These are phyloP conservation scores for Rhizopogon salebrosus DNA, from an alignment of 768 basidiomycete species.

Conservation along the genomic window DNA sequence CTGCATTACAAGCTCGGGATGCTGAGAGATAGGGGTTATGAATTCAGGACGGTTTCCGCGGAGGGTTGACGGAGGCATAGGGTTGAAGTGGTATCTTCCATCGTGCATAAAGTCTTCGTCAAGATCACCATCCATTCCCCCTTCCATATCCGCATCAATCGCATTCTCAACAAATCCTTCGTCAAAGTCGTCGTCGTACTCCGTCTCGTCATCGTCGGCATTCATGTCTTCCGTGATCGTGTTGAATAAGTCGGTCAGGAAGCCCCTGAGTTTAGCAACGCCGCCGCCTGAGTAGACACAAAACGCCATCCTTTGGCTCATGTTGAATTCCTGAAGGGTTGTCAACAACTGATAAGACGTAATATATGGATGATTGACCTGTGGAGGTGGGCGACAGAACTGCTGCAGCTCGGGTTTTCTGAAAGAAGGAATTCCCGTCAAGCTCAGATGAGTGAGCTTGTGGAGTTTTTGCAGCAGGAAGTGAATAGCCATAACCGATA, in stretches of 20 bases:
- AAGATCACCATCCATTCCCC: conserved; percentile 38
- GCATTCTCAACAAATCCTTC: conserved; percentile 28
- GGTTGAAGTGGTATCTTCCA: conserved; percentile 23
- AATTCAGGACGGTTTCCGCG: conserved; percentile 9
- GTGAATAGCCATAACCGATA: conserved; percentile 87
- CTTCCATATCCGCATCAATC: conserved; percentile 28
- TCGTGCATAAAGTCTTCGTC: conserved; percentile 39
- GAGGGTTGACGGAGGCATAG: neutral
- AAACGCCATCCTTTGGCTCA: conserved; percentile 83
- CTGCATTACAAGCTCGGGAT: conserved; percentile 25
- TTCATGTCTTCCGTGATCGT: conserved; percentile 68
- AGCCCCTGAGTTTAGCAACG: conserved; percentile 75
- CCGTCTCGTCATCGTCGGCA: conserved; percentile 60
- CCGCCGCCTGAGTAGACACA: conserved; percentile 97
- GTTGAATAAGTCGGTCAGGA: conserved; percentile 71
- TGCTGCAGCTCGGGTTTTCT: conserved; percentile 77
- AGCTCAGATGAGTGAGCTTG: conserved; percentile 88
- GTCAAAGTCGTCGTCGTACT: conserved; percentile 49
- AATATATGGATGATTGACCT: conserved; percentile 43
- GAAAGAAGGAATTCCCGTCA: conserved; percentile 97
- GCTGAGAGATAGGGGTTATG: conserved; percentile 9
- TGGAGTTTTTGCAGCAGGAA: conserved; percentile 85
- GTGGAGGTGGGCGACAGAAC: conserved; percentile 85
- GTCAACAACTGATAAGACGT: conserved; percentile 2
- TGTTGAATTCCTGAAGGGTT: conserved; percentile 73